Conservation (phyloP, 208 protist species). For the Wallacemonas sp. region DNA sequence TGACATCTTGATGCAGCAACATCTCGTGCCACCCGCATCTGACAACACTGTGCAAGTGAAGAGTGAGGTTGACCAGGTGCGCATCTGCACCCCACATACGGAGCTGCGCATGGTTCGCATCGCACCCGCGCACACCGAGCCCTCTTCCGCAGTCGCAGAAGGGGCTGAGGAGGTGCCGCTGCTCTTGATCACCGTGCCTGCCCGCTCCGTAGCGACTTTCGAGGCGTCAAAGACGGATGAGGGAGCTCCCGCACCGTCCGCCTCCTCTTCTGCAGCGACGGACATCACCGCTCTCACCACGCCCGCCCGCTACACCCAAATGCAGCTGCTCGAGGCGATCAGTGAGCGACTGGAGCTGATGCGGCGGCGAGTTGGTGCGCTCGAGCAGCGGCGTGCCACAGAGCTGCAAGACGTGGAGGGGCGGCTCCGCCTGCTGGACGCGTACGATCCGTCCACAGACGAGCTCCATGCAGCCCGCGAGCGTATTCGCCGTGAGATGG, state of each 20-base stretch:
- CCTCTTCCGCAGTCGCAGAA: neutral
- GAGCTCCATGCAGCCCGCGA: constrained; percentile 22
- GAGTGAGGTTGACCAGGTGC: neutral
- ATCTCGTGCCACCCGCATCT: constrained; percentile 3
- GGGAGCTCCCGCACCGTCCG: neutral
- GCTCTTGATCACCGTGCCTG: constrained; percentile 12
- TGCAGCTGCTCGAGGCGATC: constrained; percentile 47
- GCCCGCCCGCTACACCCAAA: constrained; percentile 33
- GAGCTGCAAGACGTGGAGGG: constrained; percentile 36
- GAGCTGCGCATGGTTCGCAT: constrained; percentile 11
- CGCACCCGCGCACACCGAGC: neutral
- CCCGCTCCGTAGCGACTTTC: constrained; percentile 1
- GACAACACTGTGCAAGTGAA: neutral
- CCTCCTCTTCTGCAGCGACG: neutral
- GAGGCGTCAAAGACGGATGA: neutral
- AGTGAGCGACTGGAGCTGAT: constrained; percentile 35
- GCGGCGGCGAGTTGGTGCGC: constrained; percentile 36
- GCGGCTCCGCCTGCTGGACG: constrained; percentile 30
- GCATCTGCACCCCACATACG: constrained; percentile 4
- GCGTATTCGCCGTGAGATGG: constrained; percentile 34
- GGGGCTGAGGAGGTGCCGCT: constrained; percentile 1
- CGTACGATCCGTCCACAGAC: constrained; percentile 48
- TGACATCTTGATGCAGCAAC: constrained; percentile 15
- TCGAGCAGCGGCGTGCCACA: constrained; percentile 35
- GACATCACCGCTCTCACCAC: constrained; percentile 28